Evolutionary conservation across 805 yeast genomes (phyloP).

Genomic region (Kodamaea laetipori): DNA sequence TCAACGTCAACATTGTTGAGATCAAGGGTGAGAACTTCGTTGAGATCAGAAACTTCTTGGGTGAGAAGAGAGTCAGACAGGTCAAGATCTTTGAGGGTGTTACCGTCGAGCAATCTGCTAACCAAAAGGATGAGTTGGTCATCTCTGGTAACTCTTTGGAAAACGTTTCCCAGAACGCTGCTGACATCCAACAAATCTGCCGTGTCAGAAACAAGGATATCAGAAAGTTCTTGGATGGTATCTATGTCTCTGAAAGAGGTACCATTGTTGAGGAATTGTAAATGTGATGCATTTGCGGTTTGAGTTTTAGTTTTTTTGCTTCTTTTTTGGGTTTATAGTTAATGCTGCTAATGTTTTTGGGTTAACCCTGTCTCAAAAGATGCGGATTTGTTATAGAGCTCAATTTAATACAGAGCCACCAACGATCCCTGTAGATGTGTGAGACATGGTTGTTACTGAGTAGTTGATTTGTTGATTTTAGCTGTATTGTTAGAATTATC

Average conservation of each 20-base stretch:
- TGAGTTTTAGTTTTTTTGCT: conserved; percentile 8
- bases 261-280: conserved; percentile 67
- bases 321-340: conserved; percentile 30
- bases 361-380: conserved; percentile 19
- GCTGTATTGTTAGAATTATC: no score
- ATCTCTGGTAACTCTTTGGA: conserved; percentile 95
- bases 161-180: conserved; percentile 97
- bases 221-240: conserved; percentile 99
- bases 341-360: conserved; percentile 25
- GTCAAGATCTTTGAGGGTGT: conserved; percentile 90
- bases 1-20: conserved; percentile 90
- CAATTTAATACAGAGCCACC: conserved; percentile 49
- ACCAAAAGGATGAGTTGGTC: conserved; percentile 92
- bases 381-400: conserved; percentile 44
- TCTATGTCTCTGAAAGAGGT: conserved; percentile 97
- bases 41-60: conserved; percentile 99
- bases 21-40: conserved; percentile 72
- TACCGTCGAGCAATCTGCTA: conserved; percentile 72
- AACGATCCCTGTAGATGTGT: conserved; percentile 34
- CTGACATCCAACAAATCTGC: conserved; percentile 97
- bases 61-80: conserved; percentile 96
- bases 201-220: conserved; percentile 99
- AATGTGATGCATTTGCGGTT: conserved; percentile 17
- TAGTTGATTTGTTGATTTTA: conserved; percentile 1
- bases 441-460: conserved; percentile 8